Evolutionary conservation across 2,329 filamentous ascomycete species (phyloP), one percentile per base, ranked within the genome.

Genomic region (Colletotrichum salicis): DNA sequence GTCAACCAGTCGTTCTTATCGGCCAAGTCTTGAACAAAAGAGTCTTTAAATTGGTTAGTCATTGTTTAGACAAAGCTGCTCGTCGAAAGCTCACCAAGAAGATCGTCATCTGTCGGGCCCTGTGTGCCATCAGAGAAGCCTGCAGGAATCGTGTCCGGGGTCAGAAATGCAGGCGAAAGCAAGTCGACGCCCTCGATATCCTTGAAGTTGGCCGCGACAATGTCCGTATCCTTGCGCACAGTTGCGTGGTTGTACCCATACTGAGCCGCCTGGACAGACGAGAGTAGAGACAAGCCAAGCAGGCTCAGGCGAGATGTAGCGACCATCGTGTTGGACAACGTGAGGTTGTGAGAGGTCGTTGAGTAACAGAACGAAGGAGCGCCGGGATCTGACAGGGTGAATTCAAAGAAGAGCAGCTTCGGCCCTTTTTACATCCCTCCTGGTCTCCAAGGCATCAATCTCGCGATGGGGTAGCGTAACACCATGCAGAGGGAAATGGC

Each of bases 101-200:
- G 10, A 29, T 66, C 52, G 72, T 68, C 78, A 62, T 65, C 52
- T 1, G 78, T 80, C 5, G 78, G 78, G 2, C 78, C 78, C 19
- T 73, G 73, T 0, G 77, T 80, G 22, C 79, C 78, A 27, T 79
- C 76, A 1, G 72, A 57, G n/a, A 78, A 80, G 1, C 73, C 73
- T 2, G 56, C 67, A 0, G 79, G 76, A 4, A 80, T 65, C 1
- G 76, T 75, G 19, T 76, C 69, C 0, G 73, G 71, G 10, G 73
- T 64, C 4, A 59, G 55, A 31, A 80, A 80, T 2, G 79, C 74
- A 0, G 79, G 79, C 0, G 77, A 79, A 22, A 74, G 61, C 2
- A 80, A 63, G 1, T 79, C 57, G 0, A 79, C 54, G 19, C 65
- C 65, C n/a, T 74, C 64, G 4, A 74, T 48, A 15, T 67, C 70